These are phyloP conservation scores for Xylariaceae sp. DNA, from an alignment of 2,329 filamentous ascomycete species.

Conservation along the genomic window DNA sequence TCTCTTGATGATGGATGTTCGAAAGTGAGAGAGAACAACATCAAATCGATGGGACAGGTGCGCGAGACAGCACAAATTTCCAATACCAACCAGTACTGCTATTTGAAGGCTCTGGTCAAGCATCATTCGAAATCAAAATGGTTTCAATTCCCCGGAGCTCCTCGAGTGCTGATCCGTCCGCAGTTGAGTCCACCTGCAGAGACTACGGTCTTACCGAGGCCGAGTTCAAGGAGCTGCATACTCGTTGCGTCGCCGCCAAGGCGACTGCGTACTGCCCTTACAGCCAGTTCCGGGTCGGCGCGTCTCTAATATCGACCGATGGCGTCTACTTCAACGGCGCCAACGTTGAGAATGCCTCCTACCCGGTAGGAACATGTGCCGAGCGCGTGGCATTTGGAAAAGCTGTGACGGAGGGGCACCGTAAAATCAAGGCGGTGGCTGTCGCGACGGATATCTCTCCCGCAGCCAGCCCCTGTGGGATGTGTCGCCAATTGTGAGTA, in stretches of 20 bases:
- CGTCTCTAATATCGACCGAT: constrained; percentile 68
- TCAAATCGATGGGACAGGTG: background rate
- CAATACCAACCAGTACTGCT: too few species aligned
- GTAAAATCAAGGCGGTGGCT: constrained; percentile 75
- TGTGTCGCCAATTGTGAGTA: constrained; percentile 90
- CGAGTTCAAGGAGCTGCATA: constrained; percentile 70
- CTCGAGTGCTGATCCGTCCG: constrained; percentile 36
- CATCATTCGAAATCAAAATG: background rate
- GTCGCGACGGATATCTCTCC: constrained; percentile 80
- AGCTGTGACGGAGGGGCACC: constrained; percentile 69
- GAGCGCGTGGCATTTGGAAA: constrained; percentile 88
- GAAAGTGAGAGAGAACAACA: too few species aligned
- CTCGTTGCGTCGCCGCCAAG: constrained; percentile 73
- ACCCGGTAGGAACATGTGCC: constrained; percentile 94
- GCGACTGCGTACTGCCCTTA: constrained; percentile 87
- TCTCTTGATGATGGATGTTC: too few species aligned
- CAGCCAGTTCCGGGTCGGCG: constrained; percentile 89
- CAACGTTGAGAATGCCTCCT: constrained; percentile 92
- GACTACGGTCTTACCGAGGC: constrained; percentile 58
- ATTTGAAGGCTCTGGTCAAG: too few species aligned
- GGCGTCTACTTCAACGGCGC: constrained; percentile 71
- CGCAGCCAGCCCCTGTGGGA: constrained; percentile 83
- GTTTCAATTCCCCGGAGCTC: constrained; percentile 16
- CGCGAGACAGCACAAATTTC: background rate
- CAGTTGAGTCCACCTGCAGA: constrained; percentile 44